These are phyloP conservation scores for Ascochyta viciae-villosae DNA, from an alignment of 2,329 filamentous ascomycete genomes.

Conservation along the genomic window DNA sequence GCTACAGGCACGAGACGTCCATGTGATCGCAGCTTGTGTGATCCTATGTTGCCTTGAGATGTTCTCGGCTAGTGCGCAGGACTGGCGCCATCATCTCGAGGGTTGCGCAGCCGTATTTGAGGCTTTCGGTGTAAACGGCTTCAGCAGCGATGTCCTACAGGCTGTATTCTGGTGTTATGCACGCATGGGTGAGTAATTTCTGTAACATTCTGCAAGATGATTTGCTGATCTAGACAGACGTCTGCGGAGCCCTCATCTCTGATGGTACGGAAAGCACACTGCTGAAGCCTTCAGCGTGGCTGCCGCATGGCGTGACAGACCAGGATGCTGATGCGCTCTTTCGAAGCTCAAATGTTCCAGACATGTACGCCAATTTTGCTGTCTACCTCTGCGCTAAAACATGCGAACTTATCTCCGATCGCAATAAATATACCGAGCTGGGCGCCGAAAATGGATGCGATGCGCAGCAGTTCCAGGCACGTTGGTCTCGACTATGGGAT, in stretches of 20 bases:
- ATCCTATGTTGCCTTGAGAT: constrained; percentile 64
- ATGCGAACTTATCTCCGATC: constrained; percentile 59
- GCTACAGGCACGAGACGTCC: constrained; percentile 56
- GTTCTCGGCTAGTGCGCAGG: constrained; percentile 49
- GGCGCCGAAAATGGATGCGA: constrained; percentile 56
- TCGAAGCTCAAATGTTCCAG: constrained; percentile 46
- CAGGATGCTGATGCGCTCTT: constrained; percentile 44
- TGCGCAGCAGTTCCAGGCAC: constrained; percentile 49
- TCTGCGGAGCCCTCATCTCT: constrained; percentile 62
- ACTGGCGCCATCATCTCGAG: constrained; percentile 61
- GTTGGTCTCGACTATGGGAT: constrained; percentile 60
- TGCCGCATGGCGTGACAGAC: constrained; percentile 38
- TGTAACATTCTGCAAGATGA: not conserved
- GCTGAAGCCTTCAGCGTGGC: constrained; percentile 58
- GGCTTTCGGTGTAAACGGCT: constrained; percentile 59
- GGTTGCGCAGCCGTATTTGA: constrained; percentile 61
- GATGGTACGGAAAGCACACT: constrained; percentile 57
- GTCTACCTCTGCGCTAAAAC: constrained; percentile 57
- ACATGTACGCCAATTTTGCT: constrained; percentile 60
- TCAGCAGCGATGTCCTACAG: constrained; percentile 58
- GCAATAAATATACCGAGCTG: constrained; percentile 58
- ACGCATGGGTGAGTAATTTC: constrained; percentile 53
- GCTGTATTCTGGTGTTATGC: constrained; percentile 64
- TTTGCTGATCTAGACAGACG: constrained; percentile 40
- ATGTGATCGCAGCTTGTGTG: constrained; percentile 61